Evolutionary conservation across 805 yeast species (phyloP).

Genomic region (Metschnikowia vanudenii): DNA sequence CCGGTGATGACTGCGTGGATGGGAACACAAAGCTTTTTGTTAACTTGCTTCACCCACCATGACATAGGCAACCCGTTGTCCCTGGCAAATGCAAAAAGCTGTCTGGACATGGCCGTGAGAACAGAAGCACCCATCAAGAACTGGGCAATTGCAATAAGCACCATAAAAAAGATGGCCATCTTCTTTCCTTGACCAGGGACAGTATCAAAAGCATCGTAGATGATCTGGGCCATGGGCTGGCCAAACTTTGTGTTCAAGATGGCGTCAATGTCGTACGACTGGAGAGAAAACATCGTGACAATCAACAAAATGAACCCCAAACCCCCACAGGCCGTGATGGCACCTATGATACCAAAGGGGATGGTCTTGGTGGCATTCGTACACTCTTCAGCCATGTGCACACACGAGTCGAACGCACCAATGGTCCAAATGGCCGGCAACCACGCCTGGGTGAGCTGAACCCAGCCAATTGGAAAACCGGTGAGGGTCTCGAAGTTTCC

Average conservation of each 20-base stretch:
- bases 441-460: slow-evolving; percentile 44
- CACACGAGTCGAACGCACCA: slow-evolving; percentile 69
- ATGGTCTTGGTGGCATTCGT: slow-evolving; percentile 59
- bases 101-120: slow-evolving; percentile 64
- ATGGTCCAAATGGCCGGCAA: slow-evolving; percentile 76
- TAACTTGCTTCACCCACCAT: slow-evolving; percentile 52
- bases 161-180: slow-evolving; percentile 66
- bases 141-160: slow-evolving; percentile 57
- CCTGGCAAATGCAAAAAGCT: slow-evolving; percentile 73
- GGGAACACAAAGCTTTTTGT: slow-evolving; percentile 59
- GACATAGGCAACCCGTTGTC: slow-evolving; percentile 69
- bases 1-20: slow-evolving; percentile 54
- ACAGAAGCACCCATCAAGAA: slow-evolving; percentile 65
- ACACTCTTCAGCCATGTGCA: slow-evolving; percentile 74
- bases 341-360: slow-evolving; percentile 62
- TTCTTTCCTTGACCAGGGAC: slow-evolving; percentile 42
- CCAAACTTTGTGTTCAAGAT: slow-evolving; percentile 35
- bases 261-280: slow-evolving; percentile 36
- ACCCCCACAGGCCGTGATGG: slow-evolving; percentile 56
- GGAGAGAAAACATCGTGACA: slow-evolving; percentile 54
- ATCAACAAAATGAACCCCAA: slow-evolving; percentile 58
- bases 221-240: slow-evolving; percentile 64
- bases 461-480: slow-evolving; percentile 62
- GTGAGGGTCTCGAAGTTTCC: slow-evolving; percentile 50
- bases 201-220: slow-evolving; percentile 49